Evolutionary conservation across 2,329 filamentous ascomycete genomes (phyloP).

Genomic region (Coniochaeta pulveracea): DNA sequence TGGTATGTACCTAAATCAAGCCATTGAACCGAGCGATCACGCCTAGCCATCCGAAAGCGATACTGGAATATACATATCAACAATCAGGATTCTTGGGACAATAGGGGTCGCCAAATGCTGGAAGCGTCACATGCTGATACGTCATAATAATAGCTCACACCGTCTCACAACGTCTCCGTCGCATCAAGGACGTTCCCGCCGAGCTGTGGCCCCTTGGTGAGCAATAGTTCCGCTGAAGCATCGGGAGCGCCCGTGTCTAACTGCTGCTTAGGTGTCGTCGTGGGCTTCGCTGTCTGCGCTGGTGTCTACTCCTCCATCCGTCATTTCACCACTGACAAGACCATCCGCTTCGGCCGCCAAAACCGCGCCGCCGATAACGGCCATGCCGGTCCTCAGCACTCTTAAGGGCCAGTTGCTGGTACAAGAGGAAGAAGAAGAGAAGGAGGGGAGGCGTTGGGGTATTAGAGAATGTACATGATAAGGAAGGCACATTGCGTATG

Average conservation of each 20-base stretch:
- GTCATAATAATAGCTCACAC: conserved; percentile 63
- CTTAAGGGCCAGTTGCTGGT: conserved; percentile 7
- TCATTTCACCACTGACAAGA: conserved; percentile 86
- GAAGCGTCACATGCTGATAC: conserved; percentile 12
- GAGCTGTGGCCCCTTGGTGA: conserved; percentile 92
- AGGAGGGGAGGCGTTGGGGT: conserved; percentile 10
- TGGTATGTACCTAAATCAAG: conserved; percentile 46
- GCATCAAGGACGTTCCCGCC: conserved; percentile 78
- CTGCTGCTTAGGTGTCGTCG: conserved; percentile 58
- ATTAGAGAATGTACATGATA: conserved; percentile 5
- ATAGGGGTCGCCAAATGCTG: no score
- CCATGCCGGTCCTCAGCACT: conserved; percentile 21
- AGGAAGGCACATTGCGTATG: not conserved
- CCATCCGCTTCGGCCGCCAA: conserved; percentile 74
- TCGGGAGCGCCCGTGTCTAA: conserved; percentile 12
- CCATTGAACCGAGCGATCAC: no score
- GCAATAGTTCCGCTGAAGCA: conserved; percentile 14
- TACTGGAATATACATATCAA: not conserved
- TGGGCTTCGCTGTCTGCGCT: conserved; percentile 71
- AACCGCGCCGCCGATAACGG: conserved; percentile 34
- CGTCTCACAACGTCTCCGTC: conserved; percentile 87
- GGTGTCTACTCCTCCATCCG: conserved; percentile 71
- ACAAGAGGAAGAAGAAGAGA: conserved; percentile 6
- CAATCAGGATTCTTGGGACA: no score
- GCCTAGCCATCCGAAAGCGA: not conserved